These are phyloP conservation scores for Myrica gale DNA, from an alignment of 306 rosid species.

Conservation along the genomic window DNA sequence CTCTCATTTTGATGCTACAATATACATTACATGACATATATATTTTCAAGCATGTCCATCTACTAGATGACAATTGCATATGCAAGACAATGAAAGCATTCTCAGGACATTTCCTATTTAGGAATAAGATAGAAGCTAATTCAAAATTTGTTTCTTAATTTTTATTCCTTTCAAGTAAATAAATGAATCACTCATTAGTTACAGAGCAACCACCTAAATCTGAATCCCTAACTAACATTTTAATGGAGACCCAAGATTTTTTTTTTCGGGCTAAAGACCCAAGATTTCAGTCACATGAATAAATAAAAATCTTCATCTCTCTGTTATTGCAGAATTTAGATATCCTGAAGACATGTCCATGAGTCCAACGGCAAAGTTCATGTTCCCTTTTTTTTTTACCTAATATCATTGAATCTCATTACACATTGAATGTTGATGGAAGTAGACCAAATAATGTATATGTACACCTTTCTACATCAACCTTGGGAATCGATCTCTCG, in stretches of 20 bases:
- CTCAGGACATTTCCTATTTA: too few relatives aligned
- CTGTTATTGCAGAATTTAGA: neutral
- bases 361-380: neutral
- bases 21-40: too few relatives aligned
- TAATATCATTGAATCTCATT: neutral
- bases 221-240: neutral
- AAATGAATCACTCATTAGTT: neutral
- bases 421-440: neutral
- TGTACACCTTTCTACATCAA: neutral
- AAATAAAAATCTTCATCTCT: neutral
- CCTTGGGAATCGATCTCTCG: neutral
- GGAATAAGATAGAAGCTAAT: neutral
- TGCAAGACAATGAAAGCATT: too few relatives aligned
- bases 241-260: too few relatives aligned
- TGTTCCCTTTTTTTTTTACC: neutral
- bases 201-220: neutral
- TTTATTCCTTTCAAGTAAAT: neutral
- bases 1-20: conserved; percentile 5
- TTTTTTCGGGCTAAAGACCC: too few relatives aligned
- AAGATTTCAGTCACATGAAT: neutral
- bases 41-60: conserved; percentile 11
- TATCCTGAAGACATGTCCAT: neutral
- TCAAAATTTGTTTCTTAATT: neutral
- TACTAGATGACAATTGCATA: neutral
- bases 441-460: neutral